These are phyloP conservation scores for Plantago coronopus DNA, from an alignment of 305 asterid species.

Conservation along the genomic window DNA sequence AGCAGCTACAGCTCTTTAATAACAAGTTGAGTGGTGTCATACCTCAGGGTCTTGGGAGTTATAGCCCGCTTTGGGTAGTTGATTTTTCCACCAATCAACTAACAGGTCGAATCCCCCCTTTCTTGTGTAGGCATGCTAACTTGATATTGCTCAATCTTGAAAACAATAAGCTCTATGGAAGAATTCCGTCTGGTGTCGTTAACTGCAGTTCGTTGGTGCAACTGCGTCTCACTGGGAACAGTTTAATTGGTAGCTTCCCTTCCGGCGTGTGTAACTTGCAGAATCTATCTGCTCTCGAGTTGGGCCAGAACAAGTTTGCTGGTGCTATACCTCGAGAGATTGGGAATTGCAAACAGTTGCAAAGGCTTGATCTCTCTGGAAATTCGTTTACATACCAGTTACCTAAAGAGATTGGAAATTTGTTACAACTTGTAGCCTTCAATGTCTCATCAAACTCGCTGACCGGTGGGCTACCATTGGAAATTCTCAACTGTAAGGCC, in stretches of 20 bases:
- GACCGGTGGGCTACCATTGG: conserved; percentile 53
- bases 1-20: conserved; percentile 64
- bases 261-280: conserved; percentile 57
- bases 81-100: conserved; percentile 67
- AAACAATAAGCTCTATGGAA: conserved; percentile 56
- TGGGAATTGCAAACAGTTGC: conserved; percentile 57
- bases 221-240: conserved; percentile 59
- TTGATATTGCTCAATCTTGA: conserved; percentile 69
- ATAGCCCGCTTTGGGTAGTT: conserved; percentile 69
- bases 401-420: conserved; percentile 67
- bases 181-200: conserved; percentile 55
- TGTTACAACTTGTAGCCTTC: conserved; percentile 61
- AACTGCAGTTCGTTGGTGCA: conserved; percentile 59
- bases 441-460: conserved; percentile 61
- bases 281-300: conserved; percentile 68
- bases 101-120: conserved; percentile 70
- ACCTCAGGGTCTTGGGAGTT: conserved; percentile 66
- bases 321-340: conserved; percentile 64
- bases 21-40: conserved; percentile 62
- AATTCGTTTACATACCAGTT: conserved; percentile 52
- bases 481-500: conserved; percentile 60
- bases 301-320: conserved; percentile 63
- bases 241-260: conserved; percentile 63
- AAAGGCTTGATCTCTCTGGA: conserved; percentile 75
- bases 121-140: conserved; percentile 49